A percentile compares a stretch with the other conserved stretches of the same genome.
Evolutionary conservation across 2,329 filamentous ascomycete genomes (phyloP).

Genomic region (Spiromastix sp.): DNA sequence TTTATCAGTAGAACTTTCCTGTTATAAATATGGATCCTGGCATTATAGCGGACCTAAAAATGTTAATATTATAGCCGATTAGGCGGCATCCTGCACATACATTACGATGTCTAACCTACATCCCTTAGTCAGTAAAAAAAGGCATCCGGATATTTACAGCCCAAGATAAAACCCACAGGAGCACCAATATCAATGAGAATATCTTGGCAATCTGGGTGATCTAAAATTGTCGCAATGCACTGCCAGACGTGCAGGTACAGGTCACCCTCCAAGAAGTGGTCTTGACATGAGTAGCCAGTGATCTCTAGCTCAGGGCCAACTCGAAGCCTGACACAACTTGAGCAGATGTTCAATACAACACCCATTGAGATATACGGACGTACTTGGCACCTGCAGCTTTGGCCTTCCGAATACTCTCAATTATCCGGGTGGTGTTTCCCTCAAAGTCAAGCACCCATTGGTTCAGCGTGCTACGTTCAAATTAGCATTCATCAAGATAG

Average conservation of each 20-base stretch:
- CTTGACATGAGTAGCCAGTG: constrained; percentile 10
- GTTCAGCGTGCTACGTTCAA: constrained; percentile 8
- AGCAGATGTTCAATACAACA: not conserved
- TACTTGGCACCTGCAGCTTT: constrained; percentile 45
- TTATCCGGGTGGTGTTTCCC: constrained; percentile 53
- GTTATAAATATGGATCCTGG: constrained; percentile 51
- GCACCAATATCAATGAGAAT: constrained; percentile 41
- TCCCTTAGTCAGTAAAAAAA: not conserved
- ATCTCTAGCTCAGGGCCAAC: constrained; percentile 38
- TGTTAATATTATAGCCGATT: constrained; percentile 27
- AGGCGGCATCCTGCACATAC: constrained; percentile 38
- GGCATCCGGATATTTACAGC: not conserved
- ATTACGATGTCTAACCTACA: constrained; percentile 20
- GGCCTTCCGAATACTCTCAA: constrained; percentile 48
- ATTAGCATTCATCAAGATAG: not conserved
- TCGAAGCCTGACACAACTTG: constrained; percentile 30
- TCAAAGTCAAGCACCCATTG: constrained; percentile 45
- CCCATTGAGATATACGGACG: not conserved
- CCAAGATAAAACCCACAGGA: not conserved
- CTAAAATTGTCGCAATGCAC: constrained; percentile 5
- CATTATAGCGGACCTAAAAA: constrained; percentile 52
- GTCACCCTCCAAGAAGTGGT: constrained; percentile 26
- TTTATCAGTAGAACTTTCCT: constrained; percentile 56
- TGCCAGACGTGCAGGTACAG: constrained; percentile 50
- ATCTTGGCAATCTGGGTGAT: constrained; percentile 5